These are phyloP conservation scores for Ceratocystis variospora DNA, from an alignment of 2,329 filamentous ascomycete species.

Conservation along the genomic window DNA sequence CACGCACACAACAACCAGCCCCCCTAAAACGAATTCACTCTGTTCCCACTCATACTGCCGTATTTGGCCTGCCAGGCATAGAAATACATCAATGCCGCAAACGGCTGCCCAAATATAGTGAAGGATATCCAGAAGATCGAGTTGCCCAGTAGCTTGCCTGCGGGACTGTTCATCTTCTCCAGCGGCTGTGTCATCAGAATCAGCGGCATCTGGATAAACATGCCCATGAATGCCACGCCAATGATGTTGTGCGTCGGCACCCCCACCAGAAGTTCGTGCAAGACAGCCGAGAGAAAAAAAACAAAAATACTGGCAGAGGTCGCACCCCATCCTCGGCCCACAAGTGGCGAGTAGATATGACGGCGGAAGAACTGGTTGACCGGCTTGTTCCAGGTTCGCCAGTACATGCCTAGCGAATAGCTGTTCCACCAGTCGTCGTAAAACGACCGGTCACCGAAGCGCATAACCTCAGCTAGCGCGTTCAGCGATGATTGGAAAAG, in stretches of 20 bases:
- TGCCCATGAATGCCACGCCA: conserved; percentile 83
- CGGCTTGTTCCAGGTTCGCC: conserved; percentile 95
- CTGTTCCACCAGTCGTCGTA: conserved; percentile 99
- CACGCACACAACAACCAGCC: no score
- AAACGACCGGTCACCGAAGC: conserved; percentile 85
- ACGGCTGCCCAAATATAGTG: conserved; percentile 84
- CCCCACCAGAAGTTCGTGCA: conserved; percentile 87
- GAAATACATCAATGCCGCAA: conserved; percentile 87
- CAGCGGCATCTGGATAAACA: conserved; percentile 84
- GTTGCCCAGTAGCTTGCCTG: conserved; percentile 73
- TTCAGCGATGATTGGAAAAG: conserved; percentile 90
- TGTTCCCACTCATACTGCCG: conserved; percentile 54
- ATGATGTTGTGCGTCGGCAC: conserved; percentile 90
- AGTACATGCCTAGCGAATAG: conserved; percentile 72
- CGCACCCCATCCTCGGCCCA: conserved; percentile 68
- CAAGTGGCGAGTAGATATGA: conserved; percentile 79
- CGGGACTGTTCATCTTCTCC: conserved; percentile 61
- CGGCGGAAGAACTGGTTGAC: conserved; percentile 94
- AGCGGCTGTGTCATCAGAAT: conserved; percentile 68
- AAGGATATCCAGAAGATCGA: conserved; percentile 95
- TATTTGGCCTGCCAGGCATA: conserved; percentile 99
- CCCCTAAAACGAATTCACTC: conserved; percentile 20
- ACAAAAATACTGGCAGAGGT: conserved; percentile 61
- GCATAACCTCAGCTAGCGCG: conserved; percentile 74
- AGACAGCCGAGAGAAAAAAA: conserved; percentile 73